Percentiles rank a stretch among this genome's conserved stretches.
Evolutionary conservation across 2,329 filamentous ascomycete genomes (phyloP).

Genomic region (Penicillium expansum): DNA sequence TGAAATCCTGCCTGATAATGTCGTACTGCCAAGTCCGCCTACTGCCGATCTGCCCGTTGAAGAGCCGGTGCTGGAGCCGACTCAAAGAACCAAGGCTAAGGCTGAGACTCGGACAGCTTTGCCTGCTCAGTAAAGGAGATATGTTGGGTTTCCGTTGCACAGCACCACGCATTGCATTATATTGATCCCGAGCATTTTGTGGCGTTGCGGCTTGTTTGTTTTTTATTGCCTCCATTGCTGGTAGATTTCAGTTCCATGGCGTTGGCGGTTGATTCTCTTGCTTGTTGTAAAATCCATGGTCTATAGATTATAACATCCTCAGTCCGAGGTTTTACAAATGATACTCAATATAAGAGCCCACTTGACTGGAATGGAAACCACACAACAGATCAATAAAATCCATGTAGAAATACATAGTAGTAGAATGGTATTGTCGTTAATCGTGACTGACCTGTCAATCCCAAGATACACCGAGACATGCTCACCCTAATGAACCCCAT

Average conservation of each 20-base stretch:
- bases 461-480: no score
- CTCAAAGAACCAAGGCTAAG: constrained; percentile 29
- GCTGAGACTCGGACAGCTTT: constrained; percentile 25
- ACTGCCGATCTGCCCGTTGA: constrained; percentile 13
- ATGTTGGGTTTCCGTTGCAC: not conserved
- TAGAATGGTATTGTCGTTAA: constrained; percentile 4
- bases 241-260: constrained; percentile 6
- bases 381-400: not conserved
- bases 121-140: constrained; percentile 22
- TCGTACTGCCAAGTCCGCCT: constrained; percentile 29
- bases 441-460: not conserved
- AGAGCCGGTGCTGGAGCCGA: constrained; percentile 26
- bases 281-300: not conserved
- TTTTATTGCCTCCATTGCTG: not conserved
- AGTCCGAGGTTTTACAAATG: not conserved
- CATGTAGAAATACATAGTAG: not conserved
- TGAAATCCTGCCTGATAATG: constrained; percentile 39
- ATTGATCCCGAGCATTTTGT: constrained; percentile 21
- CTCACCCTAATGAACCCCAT: not conserved
- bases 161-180: constrained; percentile 14
- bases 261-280: not conserved
- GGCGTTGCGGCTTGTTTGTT: constrained; percentile 25
- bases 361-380: not conserved
- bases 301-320: not conserved
- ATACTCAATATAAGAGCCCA: not conserved